A percentile compares a stretch with the other conserved stretches of the same genome.
phyloP scores from a whole-genome alignment of 441 rosid genomes.

The Croton laevigatus region DNA sequence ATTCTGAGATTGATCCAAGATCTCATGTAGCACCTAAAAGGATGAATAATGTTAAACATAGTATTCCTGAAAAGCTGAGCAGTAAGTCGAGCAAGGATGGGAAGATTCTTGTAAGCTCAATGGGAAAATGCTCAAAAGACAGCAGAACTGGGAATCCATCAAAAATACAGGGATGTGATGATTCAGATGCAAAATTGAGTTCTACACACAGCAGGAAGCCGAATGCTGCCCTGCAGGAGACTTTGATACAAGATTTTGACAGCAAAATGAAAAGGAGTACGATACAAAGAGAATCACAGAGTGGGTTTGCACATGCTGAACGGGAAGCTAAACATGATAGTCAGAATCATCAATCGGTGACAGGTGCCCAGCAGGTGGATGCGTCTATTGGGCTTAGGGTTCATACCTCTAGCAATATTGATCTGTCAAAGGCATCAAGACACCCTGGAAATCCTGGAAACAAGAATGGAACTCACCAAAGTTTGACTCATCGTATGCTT shows the following conservation, averaged over 20 bases:
- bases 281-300: slow-evolving; percentile 23
- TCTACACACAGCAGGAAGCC: slow-evolving; percentile 13
- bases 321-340: slow-evolving; percentile 22
- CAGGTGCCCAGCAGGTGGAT: slow-evolving; percentile 23
- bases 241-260: slow-evolving; percentile 25
- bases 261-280: slow-evolving; percentile 24
- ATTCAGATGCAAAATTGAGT: slow-evolving; percentile 22
- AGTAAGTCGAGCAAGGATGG: slow-evolving; percentile 25
- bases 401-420: slow-evolving; percentile 29
- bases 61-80: slow-evolving; percentile 16
- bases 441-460: slow-evolving; percentile 26
- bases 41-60: slow-evolving; percentile 9
- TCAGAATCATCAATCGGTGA: slow-evolving; percentile 13
- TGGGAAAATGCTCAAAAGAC: slow-evolving; percentile 25
- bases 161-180: slow-evolving; percentile 18
- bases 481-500: slow-evolving; percentile 19
- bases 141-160: slow-evolving; percentile 13
- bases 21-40: slow-evolving; percentile 15
- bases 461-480: slow-evolving; percentile 28
- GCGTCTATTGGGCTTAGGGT: slow-evolving; percentile 19
- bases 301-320: slow-evolving; percentile 18
- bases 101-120: slow-evolving; percentile 21
- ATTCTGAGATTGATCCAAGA: slow-evolving; percentile 15
- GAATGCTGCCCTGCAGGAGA: slow-evolving; percentile 21
- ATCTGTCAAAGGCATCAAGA: slow-evolving; percentile 27